Conservation (phyloP, 225 moss, liverwort and hornwort genomes). For the Sphagnum tenellum region DNA sequence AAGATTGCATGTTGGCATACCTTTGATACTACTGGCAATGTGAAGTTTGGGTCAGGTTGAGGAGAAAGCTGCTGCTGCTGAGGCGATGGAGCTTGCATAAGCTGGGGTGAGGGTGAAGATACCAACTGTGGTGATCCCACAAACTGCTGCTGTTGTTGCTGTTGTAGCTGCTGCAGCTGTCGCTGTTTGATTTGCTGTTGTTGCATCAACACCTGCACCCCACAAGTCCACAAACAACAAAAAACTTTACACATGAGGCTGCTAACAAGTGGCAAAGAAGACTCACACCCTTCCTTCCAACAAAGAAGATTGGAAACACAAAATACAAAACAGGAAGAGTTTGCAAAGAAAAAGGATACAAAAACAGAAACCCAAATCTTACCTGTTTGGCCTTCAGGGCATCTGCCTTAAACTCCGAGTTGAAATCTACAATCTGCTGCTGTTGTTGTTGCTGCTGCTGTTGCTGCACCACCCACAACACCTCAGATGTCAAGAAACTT, state of each 20-base stretch:
- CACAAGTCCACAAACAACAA: too few relatives aligned
- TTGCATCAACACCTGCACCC: slow-evolving; percentile 38
- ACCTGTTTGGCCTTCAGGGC: slow-evolving; percentile 40
- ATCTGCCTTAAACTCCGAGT: slow-evolving; percentile 49
- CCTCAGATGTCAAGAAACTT: too few relatives aligned
- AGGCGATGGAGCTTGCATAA: slow-evolving; percentile 82
- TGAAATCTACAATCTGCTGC: slow-evolving; percentile 54
- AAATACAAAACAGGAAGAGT: too few relatives aligned
- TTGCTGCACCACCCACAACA: too few relatives aligned
- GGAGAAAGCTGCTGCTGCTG: slow-evolving; percentile 90
- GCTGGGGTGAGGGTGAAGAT: slow-evolving; percentile 92
- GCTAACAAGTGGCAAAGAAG: too few relatives aligned
- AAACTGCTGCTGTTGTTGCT: slow-evolving; percentile 48
- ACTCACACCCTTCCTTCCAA: too few relatives aligned
- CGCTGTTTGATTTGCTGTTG: slow-evolving; percentile 60
- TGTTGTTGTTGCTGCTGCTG: slow-evolving; percentile 31
- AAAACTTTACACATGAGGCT: too few relatives aligned
- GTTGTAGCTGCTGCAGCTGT: slow-evolving; percentile 33
- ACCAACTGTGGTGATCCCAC: slow-evolving; percentile 73
- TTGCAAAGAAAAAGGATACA: not conserved
- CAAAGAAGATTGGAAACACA: too few relatives aligned
- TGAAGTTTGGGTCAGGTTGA: slow-evolving; percentile 69
- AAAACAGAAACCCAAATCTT: not conserved
- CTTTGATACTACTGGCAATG: slow-evolving; percentile 59
- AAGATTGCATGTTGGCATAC: slow-evolving; percentile 26